Evolutionary conservation across 345 rosid species (phyloP).

Genomic region (Gossypium ekmanianum): DNA sequence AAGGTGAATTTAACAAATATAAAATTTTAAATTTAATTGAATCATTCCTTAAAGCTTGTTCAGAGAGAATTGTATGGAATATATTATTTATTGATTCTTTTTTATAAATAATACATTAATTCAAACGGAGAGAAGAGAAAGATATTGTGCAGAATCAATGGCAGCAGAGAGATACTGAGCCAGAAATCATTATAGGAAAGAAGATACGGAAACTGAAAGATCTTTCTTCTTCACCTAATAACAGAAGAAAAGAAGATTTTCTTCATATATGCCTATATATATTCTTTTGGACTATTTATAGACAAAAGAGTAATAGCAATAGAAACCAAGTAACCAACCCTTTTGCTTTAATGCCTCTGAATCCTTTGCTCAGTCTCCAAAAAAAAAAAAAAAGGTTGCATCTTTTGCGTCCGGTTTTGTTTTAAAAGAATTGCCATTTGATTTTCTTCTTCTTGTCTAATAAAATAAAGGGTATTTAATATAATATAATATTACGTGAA

Average conservation of each 20-base stretch:
- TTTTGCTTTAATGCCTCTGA: constrained; percentile 12
- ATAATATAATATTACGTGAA: background rate
- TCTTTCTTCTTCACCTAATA: constrained; percentile 29
- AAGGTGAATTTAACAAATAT: background rate
- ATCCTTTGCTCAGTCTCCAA: constrained; percentile 5
- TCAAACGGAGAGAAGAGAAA: constrained; percentile 3
- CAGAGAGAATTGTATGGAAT: background rate
- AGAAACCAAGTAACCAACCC: constrained; percentile 17
- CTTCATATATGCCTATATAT: constrained; percentile 9
- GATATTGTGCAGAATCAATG: constrained; percentile 25
- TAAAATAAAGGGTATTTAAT: background rate
- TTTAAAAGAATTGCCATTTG: background rate
- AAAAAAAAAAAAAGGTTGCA: background rate
- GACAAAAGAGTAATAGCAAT: constrained; percentile 11
- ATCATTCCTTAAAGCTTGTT: no score
- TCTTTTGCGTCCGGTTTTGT: background rate
- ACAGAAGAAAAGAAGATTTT: constrained; percentile 26
- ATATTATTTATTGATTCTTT: background rate
- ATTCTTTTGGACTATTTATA: constrained; percentile 20
- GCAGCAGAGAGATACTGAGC: constrained; percentile 25
- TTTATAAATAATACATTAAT: background rate
- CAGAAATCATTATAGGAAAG: constrained; percentile 25
- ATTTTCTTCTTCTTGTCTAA: background rate
- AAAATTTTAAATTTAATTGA: background rate
- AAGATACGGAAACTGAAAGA: constrained; percentile 25